Evolutionary conservation across 2,329 filamentous ascomycete species (phyloP).

Genomic region (Tolypocladium endophyticum): DNA sequence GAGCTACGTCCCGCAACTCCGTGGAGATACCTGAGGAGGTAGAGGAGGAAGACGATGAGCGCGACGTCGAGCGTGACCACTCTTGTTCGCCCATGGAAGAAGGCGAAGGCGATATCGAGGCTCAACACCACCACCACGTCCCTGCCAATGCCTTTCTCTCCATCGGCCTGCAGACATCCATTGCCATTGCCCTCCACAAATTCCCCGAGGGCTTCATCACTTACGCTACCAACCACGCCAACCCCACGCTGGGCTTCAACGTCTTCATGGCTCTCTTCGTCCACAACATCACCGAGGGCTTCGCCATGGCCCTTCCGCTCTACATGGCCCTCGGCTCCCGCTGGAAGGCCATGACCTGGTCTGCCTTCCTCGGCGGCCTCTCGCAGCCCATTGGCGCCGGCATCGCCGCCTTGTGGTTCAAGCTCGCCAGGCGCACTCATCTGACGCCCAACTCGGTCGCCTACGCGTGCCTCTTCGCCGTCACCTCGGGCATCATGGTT

Average conservation of each 20-base stretch:
- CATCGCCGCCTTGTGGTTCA: slow-evolving; percentile 79
- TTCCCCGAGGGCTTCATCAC: slow-evolving; percentile 83
- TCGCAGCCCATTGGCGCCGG: slow-evolving; percentile 81
- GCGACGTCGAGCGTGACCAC: slow-evolving; percentile 9
- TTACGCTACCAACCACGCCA: slow-evolving; percentile 95
- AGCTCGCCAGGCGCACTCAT: slow-evolving; percentile 46
- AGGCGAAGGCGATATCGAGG: slow-evolving; percentile 33
- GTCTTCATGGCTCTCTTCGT: slow-evolving; percentile 95
- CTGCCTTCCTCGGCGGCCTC: slow-evolving; percentile 71
- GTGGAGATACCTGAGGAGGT: slow-evolving; percentile 15
- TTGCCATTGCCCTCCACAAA: slow-evolving; percentile 93
- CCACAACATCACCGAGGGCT: slow-evolving; percentile 96
- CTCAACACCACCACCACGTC: slow-evolving; percentile 82
- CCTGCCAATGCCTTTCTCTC: slow-evolving; percentile 87
- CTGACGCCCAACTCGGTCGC: slow-evolving; percentile 42
- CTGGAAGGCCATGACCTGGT: slow-evolving; percentile 73
- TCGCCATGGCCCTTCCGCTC: slow-evolving; percentile 83
- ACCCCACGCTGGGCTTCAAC: slow-evolving; percentile 74
- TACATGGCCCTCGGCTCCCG: slow-evolving; percentile 83
- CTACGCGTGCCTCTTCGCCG: slow-evolving; percentile 76
- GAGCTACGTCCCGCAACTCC: slow-evolving; percentile 28
- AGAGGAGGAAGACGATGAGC: slow-evolving; percentile 10
- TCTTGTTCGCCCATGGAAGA: slow-evolving; percentile 19
- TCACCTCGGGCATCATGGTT: slow-evolving; percentile 90
- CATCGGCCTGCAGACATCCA: slow-evolving; percentile 90